Percentiles rank a stretch among this genome's conserved stretches.
These are phyloP conservation scores for Arachis stenosperma DNA, from an alignment of 306 rosid genomes.

Conservation along the genomic window DNA sequence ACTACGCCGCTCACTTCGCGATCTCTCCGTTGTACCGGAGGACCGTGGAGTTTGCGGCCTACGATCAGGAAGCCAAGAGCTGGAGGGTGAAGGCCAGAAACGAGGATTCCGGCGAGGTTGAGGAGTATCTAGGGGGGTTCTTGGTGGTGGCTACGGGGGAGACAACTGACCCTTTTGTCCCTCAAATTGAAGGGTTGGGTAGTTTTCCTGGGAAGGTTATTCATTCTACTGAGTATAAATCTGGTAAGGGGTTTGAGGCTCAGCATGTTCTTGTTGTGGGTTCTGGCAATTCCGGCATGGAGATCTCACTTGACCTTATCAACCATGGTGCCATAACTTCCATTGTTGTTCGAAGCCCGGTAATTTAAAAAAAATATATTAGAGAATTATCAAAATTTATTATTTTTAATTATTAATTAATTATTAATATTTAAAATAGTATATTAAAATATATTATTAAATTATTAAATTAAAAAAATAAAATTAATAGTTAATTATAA, in stretches of 20 bases:
- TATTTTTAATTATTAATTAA: no score
- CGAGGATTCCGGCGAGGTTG: constrained; percentile 32
- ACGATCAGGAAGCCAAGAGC: constrained; percentile 7
- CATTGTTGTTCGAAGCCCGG: constrained; percentile 67
- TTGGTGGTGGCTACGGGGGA: constrained; percentile 80
- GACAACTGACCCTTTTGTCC: constrained; percentile 51
- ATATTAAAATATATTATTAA: no score
- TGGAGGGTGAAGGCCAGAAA: constrained; percentile 59
- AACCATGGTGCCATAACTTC: constrained; percentile 66
- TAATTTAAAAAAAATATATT: constrained; percentile 11
- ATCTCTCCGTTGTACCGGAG: constrained; percentile 54
- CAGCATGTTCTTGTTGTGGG: constrained; percentile 74
- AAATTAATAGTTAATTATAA: no score
- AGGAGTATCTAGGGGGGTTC: constrained; percentile 48
- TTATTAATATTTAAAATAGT: no score
- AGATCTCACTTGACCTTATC: constrained; percentile 61
- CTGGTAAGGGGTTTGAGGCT: constrained; percentile 49
- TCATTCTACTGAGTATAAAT: constrained; percentile 60
- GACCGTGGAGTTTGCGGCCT: constrained; percentile 50
- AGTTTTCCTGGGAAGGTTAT: constrained; percentile 54
- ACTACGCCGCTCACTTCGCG: constrained; percentile 60
- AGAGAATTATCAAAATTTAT: no score
- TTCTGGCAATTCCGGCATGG: constrained; percentile 81
- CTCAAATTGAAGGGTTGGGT: constrained; percentile 53
- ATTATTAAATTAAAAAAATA: no score